phyloP scores from a whole-genome alignment of 1,139 yeast genomes.

The Scheffersomyces cryptocercus region DNA sequence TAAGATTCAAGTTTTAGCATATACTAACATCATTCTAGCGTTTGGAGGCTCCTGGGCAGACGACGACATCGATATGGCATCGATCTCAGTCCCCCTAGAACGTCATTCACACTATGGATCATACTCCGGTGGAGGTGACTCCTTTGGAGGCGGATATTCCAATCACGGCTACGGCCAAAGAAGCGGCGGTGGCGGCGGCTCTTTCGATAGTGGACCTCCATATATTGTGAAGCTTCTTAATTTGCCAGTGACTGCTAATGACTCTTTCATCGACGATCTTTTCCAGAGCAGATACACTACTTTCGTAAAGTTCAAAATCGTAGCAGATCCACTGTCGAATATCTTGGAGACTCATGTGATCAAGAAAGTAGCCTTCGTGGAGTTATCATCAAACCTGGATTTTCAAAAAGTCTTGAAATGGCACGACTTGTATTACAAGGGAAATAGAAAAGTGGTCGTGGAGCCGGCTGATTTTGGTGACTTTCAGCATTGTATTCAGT shows the following conservation, averaged over 20 bases:
- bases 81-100: conserved; percentile 57
- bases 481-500: conserved; percentile 45
- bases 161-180: conserved; percentile 8
- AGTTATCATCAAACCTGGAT: conserved; percentile 48
- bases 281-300: conserved; percentile 45
- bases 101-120: conserved; percentile 8
- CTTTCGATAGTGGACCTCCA: conserved; percentile 49
- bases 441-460: conserved; percentile 41
- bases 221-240: conserved; percentile 56
- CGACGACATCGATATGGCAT: conserved; percentile 68
- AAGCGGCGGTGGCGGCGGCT: conserved; percentile 10
- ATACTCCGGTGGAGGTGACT: conserved; percentile 5
- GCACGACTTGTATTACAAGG: conserved; percentile 45
- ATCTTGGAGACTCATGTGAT: conserved; percentile 41
- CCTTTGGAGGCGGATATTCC: conserved; percentile 5
- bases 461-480: conserved; percentile 52
- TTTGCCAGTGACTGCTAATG: conserved; percentile 45
- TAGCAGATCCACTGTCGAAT: conserved; percentile 43
- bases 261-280: conserved; percentile 42
- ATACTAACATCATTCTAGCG: conserved; percentile 7
- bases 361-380: conserved; percentile 64
- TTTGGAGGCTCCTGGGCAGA: conserved; percentile 76
- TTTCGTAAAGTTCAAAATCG: conserved; percentile 41
- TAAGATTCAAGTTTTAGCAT: too few species aligned
- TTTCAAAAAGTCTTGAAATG: conserved; percentile 47